A percentile compares a stretch with the other conserved stretches of the same genome.
phyloP scores from a whole-genome alignment of 2,329 filamentous ascomycete species.

The Ophiognomonia clavigignenti-juglandacearum region DNA sequence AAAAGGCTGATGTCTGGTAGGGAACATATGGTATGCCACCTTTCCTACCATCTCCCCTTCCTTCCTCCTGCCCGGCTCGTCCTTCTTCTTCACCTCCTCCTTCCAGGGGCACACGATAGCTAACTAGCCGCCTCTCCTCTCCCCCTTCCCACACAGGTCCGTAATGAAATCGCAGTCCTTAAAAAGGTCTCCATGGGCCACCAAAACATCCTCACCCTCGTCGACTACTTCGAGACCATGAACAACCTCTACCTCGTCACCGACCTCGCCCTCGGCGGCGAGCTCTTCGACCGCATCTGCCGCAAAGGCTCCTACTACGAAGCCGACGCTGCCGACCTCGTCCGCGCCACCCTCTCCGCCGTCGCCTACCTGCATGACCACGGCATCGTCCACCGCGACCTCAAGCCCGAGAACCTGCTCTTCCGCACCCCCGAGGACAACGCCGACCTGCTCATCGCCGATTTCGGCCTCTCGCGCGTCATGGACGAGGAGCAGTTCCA shows the following conservation, averaged over 20 bases:
- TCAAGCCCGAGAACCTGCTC: slow-evolving; percentile 95
- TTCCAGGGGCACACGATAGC: background rate
- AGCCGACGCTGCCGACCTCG: slow-evolving; percentile 90
- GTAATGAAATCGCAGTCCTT: slow-evolving; percentile 95
- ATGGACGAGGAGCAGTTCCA: slow-evolving; percentile 99
- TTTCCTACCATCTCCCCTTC: slow-evolving; percentile 10
- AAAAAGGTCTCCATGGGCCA: slow-evolving; percentile 99
- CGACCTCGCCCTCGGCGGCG: slow-evolving; percentile 90
- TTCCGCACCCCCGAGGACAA: slow-evolving; percentile 98
- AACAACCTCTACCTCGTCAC: slow-evolving; percentile 99
- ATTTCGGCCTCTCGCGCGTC: slow-evolving; percentile 92
- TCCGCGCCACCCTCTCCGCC: slow-evolving; percentile 91
- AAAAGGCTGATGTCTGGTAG: slow-evolving; percentile 95
- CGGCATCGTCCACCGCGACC: slow-evolving; percentile 94
- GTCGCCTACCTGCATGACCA: slow-evolving; percentile 98
- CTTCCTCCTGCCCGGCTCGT: background rate
- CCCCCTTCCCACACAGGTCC: slow-evolving; percentile 58
- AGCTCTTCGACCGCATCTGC: slow-evolving; percentile 97
- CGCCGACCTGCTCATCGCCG: slow-evolving; percentile 91
- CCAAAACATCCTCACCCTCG: slow-evolving; percentile 93
- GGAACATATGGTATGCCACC: slow-evolving; percentile 96
- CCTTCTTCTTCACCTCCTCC: background rate
- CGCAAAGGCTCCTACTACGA: slow-evolving; percentile 98
- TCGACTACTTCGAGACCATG: slow-evolving; percentile 99
- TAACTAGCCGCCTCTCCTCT: too few relatives aligned